Evolutionary conservation across 2,329 filamentous ascomycete species (phyloP).

Genomic region (Colletotrichum viniferum): DNA sequence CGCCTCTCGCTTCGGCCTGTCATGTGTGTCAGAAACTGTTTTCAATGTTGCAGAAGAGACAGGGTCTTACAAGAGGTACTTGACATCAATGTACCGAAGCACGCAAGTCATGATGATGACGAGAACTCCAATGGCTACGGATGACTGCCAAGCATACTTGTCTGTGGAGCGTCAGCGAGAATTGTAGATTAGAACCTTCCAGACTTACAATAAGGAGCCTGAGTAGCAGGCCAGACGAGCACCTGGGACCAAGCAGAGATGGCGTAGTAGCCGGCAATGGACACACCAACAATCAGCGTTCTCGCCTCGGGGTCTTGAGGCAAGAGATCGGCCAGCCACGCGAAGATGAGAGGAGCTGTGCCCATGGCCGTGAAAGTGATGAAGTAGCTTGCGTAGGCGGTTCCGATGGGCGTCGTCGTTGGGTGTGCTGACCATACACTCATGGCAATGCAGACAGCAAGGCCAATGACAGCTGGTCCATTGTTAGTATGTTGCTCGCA

Average conservation of each 20-base stretch:
- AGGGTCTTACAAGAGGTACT: slow-evolving; percentile 31
- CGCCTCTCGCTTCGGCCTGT: neutral
- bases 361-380: slow-evolving; percentile 52
- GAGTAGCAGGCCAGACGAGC: slow-evolving; percentile 54
- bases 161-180: slow-evolving; percentile 28
- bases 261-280: slow-evolving; percentile 54
- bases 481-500: neutral
- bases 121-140: slow-evolving; percentile 45
- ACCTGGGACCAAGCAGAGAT: slow-evolving; percentile 57
- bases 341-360: slow-evolving; percentile 55
- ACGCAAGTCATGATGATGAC: slow-evolving; percentile 49
- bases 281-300: slow-evolving; percentile 51
- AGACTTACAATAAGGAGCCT: slow-evolving; percentile 51
- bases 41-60: no score
- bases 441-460: slow-evolving; percentile 55
- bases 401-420: slow-evolving; percentile 41
- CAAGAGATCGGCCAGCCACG: slow-evolving; percentile 53
- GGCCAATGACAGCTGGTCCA: slow-evolving; percentile 41
- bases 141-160: slow-evolving; percentile 52
- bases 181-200: neutral
- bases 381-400: slow-evolving; percentile 57
- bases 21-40: neutral
- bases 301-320: slow-evolving; percentile 54
- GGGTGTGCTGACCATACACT: slow-evolving; percentile 56
- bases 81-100: slow-evolving; percentile 48